phyloP scores from a whole-genome alignment of 495 filamentous ascomycete genomes.

The Aspergillus saccharolyticus region DNA sequence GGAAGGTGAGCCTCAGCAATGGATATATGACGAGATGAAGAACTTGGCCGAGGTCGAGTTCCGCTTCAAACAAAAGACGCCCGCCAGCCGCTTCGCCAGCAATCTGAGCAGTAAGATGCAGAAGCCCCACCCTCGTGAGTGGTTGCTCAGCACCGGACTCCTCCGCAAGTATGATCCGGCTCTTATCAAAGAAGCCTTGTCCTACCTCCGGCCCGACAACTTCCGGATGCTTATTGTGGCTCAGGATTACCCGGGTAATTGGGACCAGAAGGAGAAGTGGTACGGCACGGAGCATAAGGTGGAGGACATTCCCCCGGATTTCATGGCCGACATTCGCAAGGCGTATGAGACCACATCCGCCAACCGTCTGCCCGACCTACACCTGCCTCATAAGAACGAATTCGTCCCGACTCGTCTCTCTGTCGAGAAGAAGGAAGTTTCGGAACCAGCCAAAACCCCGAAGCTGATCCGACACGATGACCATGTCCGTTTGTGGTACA shows the following conservation, averaged over 20 bases:
- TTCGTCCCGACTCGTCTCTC: constrained; percentile 93
- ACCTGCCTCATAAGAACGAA: constrained; percentile 89
- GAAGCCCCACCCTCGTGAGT: constrained; percentile 75
- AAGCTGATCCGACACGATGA: constrained; percentile 86
- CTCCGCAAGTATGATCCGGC: constrained; percentile 74
- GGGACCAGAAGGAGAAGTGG: constrained; percentile 91
- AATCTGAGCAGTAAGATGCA: constrained; percentile 82
- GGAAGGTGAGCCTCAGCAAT: constrained; percentile 75
- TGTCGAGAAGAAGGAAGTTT: constrained; percentile 87
- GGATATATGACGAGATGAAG: constrained; percentile 91
- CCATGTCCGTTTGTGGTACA: constrained; percentile 85
- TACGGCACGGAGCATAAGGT: constrained; percentile 92
- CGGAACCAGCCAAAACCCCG: constrained; percentile 66
- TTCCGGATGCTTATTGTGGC: constrained; percentile 79
- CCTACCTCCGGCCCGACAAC: constrained; percentile 79
- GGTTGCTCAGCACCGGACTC: constrained; percentile 74
- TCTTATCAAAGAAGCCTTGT: constrained; percentile 68
- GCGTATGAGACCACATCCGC: constrained; percentile 54
- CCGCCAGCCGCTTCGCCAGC: constrained; percentile 82
- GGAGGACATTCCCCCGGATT: constrained; percentile 74
- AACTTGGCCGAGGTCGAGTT: constrained; percentile 89
- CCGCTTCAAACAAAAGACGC: constrained; percentile 87
- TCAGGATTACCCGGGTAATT: constrained; percentile 75
- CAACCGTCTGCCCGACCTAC: constrained; percentile 63
- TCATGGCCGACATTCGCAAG: constrained; percentile 61